A percentile compares a stretch with the other conserved stretches of the same genome.
These are phyloP conservation scores for Penicillium chermesinum DNA, from an alignment of 495 filamentous ascomycete genomes.

Conservation along the genomic window DNA sequence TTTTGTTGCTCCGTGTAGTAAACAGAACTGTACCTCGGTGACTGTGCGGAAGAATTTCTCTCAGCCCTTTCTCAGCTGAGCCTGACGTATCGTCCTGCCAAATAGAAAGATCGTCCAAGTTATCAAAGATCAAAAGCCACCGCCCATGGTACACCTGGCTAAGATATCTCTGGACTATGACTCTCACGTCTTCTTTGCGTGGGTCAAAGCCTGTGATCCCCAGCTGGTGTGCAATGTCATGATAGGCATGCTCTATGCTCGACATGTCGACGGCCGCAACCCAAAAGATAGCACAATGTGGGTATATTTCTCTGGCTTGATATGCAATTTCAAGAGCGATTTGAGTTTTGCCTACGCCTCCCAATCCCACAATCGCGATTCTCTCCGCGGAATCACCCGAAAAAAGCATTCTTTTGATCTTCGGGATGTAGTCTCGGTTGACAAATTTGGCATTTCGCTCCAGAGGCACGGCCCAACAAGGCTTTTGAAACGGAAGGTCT, in stretches of 20 bases:
- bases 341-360: slow-evolving; percentile 49
- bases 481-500: not conserved
- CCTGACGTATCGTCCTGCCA: slow-evolving; percentile 10
- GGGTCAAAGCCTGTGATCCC: not conserved
- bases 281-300: slow-evolving; percentile 48
- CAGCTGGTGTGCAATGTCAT: slow-evolving; percentile 29
- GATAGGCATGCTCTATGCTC: slow-evolving; percentile 44
- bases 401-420: slow-evolving; percentile 11
- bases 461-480: slow-evolving; percentile 23
- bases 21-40: slow-evolving; percentile 32
- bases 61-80: not conserved
- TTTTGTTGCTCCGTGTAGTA: slow-evolving; percentile 28
- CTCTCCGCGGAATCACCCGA: not conserved
- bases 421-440: slow-evolving; percentile 14
- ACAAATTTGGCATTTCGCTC: slow-evolving; percentile 26
- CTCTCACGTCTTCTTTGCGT: slow-evolving; percentile 8
- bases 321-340: slow-evolving; percentile 46
- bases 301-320: slow-evolving; percentile 26
- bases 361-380: slow-evolving; percentile 39
- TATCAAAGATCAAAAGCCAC: slow-evolving; percentile 42
- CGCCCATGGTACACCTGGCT: slow-evolving; percentile 16
- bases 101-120: slow-evolving; percentile 35
- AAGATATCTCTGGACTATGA: slow-evolving; percentile 25
- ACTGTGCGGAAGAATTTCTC: slow-evolving; percentile 22
- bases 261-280: slow-evolving; percentile 34